Conservation (phyloP, 768 basidiomycete species). For the Podaxis pistillaris region DNA sequence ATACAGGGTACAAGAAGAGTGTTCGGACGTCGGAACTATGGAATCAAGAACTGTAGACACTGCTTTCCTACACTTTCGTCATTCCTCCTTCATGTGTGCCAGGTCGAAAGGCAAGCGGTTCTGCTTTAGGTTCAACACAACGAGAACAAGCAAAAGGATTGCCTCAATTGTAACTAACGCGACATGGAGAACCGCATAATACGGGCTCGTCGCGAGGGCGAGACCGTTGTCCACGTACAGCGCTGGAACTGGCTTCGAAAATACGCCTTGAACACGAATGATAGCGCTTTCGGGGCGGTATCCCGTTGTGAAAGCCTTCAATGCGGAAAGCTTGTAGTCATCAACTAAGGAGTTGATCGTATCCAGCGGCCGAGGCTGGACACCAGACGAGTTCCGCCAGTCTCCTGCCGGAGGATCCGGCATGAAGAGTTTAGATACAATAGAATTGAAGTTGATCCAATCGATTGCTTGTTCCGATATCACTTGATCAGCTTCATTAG, state of each 20-base stretch:
- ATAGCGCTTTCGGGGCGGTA: background rate
- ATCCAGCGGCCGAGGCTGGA: background rate
- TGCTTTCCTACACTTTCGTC: background rate
- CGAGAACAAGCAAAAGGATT: background rate
- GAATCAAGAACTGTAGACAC: background rate
- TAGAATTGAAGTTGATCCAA: constrained; percentile 2
- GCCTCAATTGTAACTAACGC: background rate
- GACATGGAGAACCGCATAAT: background rate
- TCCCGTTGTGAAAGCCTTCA: constrained; percentile 4
- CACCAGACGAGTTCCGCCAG: background rate
- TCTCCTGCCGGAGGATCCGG: background rate
- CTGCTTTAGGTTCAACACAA: constrained; percentile 1
- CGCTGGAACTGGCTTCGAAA: background rate
- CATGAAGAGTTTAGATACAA: background rate
- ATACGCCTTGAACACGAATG: constrained; percentile 1
- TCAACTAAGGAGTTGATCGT: background rate
- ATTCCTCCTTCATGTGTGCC: background rate
- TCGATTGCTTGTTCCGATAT: background rate
- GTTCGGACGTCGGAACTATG: background rate
- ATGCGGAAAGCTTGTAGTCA: background rate
- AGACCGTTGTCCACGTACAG: background rate
- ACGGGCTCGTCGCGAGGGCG: background rate
- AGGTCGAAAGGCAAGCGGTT: background rate
- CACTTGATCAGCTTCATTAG: background rate
- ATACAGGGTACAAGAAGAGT: background rate